Conservation (phyloP, 1,284 basidiomycete species). For the Fomitiporia mediterranea region DNA sequence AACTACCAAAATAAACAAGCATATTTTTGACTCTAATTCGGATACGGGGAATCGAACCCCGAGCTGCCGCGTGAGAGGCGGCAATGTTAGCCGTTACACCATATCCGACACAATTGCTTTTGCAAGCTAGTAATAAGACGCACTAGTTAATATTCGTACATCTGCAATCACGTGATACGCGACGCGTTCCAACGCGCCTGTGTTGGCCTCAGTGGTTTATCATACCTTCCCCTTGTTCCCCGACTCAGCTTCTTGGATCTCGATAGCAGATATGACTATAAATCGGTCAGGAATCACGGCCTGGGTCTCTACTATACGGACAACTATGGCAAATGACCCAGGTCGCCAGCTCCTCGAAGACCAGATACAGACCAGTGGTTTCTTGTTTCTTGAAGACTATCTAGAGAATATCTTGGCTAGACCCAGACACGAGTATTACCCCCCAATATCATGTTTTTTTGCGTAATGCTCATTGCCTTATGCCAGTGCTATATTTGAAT, state of each 20-base stretch:
- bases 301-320: constrained; percentile 65
- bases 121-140: too few species aligned
- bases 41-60: constrained; percentile 76
- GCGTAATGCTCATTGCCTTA: neutral
- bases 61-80: constrained; percentile 74
- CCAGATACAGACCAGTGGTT: constrained; percentile 68
- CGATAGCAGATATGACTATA: constrained; percentile 6
- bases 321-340: constrained; percentile 66
- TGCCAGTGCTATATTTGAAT: constrained; percentile 62
- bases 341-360: constrained; percentile 64
- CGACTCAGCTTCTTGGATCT: constrained; percentile 3
- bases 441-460: neutral
- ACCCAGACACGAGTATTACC: constrained; percentile 55
- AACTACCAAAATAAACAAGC: too few species aligned
- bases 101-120: constrained; percentile 45
- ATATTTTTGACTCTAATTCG: too few species aligned
- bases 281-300: constrained; percentile 32
- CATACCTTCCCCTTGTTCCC: neutral
- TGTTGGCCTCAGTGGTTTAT: constrained; percentile 7
- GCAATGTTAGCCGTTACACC: constrained; percentile 72
- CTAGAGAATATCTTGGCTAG: constrained; percentile 65
- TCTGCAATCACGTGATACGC: neutral
- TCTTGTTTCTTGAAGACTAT: constrained; percentile 74
- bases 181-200: neutral
- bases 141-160: too few species aligned